Base-by-base conservation (phyloP, 163 green algal species). In the Trebouxia gelatinosa region DNA sequence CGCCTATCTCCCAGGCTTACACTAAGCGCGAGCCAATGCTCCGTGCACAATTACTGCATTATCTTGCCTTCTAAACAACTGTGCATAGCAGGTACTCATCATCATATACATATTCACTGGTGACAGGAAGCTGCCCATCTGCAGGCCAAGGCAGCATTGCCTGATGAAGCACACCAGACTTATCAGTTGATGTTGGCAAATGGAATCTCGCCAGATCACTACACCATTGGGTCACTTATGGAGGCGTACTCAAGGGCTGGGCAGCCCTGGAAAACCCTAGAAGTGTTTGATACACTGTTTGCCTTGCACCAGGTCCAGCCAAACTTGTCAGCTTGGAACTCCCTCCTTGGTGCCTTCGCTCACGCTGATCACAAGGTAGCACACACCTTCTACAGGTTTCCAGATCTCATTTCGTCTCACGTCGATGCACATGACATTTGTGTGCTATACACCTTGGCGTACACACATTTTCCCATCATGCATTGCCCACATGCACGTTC, bases 341-440 rank as follows among this genome's bases (percentile, higher is more conserved):
- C 54, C 7, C 21, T 78, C 19, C 72, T 78, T n/a, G 34, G 29
- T 21, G 31, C 23, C 4, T 78, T 57, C 54, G 54, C 51, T 0
- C 54, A 39, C 35, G 54, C 51, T 61, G 21, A 62, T 51, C 31
- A 78, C 31, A 68, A 65, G 40, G 50, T 77, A 61, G n/a, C n/a
- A n/a, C n/a, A n/a, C n/a, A n/a, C n/a, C n/a, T n/a, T n/a, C n/a
- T n/a, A n/a, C n/a, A n/a, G n/a, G n/a, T n/a, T n/a, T n/a, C n/a
- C n/a, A n/a, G n/a, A n/a, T n/a, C n/a, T n/a, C n/a, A n/a, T n/a
- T n/a, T n/a, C n/a, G n/a, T n/a, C n/a, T n/a, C n/a, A n/a, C n/a
- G n/a, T n/a, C n/a, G n/a, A 59, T 19, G 48, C 3, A 2, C 19
- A 19, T 59, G 48, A 3, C 48, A 59, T 23, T 28, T 59, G 48